Conservation (phyloP, 768 basidiomycete genomes). For the Cystobasidium ongulense region DNA sequence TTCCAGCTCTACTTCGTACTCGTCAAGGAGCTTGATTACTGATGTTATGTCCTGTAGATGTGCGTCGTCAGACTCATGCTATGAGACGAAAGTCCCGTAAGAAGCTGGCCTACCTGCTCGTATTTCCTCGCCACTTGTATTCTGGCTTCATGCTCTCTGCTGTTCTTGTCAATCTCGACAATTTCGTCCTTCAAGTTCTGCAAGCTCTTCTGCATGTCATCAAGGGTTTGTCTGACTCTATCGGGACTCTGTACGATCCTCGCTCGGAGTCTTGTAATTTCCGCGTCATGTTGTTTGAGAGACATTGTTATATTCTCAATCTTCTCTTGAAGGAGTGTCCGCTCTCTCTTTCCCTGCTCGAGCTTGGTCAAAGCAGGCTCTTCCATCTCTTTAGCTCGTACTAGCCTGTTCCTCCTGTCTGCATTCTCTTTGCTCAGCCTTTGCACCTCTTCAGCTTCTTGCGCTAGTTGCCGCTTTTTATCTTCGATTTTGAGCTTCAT, state of each 20-base stretch:
- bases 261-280: conserved; percentile 17
- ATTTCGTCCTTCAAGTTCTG: conserved; percentile 30
- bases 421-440: conserved; percentile 24
- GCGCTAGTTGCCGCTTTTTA: conserved; percentile 20
- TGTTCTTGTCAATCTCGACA: conserved; percentile 27
- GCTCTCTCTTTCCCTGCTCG: conserved; percentile 19
- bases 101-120: conserved; percentile 24
- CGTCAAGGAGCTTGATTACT: conserved; percentile 32
- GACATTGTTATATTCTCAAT: conserved; percentile 22
- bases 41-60: conserved; percentile 14
- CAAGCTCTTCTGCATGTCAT: conserved; percentile 23
- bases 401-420: conserved; percentile 14
- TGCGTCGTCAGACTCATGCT: background rate
- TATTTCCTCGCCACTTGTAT: conserved; percentile 28
- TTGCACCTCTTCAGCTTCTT: background rate
- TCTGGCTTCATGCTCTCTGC: conserved; percentile 24
- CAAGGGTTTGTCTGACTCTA: conserved; percentile 30
- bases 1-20: conserved; percentile 24
- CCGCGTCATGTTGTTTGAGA: conserved; percentile 28
- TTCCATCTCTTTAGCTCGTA: conserved; percentile 22
- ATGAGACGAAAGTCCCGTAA: background rate
- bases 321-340: conserved; percentile 17
- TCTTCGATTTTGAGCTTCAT: background rate
- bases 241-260: conserved; percentile 31
- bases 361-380: background rate